Evolutionary conservation across 2,329 filamentous ascomycete species (phyloP).

Genomic region (Venturia nashicola): DNA sequence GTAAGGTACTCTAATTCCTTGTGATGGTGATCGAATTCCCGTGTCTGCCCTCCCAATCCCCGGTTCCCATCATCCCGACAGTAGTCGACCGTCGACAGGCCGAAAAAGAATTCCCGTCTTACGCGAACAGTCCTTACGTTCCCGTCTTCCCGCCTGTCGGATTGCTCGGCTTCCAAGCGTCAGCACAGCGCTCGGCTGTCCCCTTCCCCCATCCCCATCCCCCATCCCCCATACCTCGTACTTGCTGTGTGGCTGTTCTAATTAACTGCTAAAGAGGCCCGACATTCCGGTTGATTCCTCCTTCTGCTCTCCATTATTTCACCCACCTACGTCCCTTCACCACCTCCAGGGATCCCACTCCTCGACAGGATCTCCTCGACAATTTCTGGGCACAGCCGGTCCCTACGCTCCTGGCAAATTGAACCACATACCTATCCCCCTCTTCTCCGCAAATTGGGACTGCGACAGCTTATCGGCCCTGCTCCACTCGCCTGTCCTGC

Average conservation of each 20-base stretch:
- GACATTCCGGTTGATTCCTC: neutral
- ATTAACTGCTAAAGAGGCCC: conserved; percentile 1
- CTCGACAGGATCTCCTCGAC: conserved; percentile 1
- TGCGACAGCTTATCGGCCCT: neutral
- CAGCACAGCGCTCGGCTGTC: neutral
- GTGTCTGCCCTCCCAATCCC: neutral
- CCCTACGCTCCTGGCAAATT: neutral
- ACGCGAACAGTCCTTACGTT: neutral
- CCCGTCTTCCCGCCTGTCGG: neutral
- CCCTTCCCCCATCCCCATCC: no score
- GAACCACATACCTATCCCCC: neutral
- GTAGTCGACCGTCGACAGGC: no score
- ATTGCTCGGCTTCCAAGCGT: neutral
- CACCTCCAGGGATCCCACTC: neutral
- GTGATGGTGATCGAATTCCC: no score
- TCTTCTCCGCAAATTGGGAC: conserved; percentile 1
- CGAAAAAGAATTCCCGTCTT: neutral
- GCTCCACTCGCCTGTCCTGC: neutral
- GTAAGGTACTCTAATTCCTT: no score
- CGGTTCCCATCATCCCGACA: no score
- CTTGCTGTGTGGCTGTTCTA: no score
- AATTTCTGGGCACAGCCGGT: neutral
- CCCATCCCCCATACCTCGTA: no score
- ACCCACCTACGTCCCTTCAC: neutral
- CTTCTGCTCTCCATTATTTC: neutral